Evolutionary conservation across 1,284 basidiomycete species (phyloP), one percentile per base, ranked within the genome.

Genomic region (Neonothopanus nambi): DNA sequence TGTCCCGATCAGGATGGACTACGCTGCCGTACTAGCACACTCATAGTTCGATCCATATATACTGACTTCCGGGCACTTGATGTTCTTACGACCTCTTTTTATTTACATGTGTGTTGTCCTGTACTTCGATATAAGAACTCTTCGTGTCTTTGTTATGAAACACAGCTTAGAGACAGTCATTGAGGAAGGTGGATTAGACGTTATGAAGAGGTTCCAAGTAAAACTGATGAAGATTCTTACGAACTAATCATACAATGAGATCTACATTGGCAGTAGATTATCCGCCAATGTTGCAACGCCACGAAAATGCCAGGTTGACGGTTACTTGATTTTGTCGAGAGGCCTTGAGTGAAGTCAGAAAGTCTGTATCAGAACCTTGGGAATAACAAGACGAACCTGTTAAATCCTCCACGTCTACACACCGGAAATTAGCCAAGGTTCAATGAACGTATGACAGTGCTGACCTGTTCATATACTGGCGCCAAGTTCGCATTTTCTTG

Each of bases 391-490:
- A 67, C 74, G 51, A 52, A 86, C 85, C 91, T 87, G 77, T 96
- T 97, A 80, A 97, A 96, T 51, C 94, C 94, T 61, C 94, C 94
- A 60, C 90, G 84, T 58, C 93, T 88, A 51, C 51, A 60, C 23
- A 48, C 5, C 46, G 52, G 35, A 58, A 40, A 20, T 54, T 48
- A 56, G 37, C 11, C 57, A 46, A 37, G 48, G 60, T 12, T 56
- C 26, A 40, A n/a, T 38, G 3, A 41, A 23, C 18, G 36, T 23
- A 11, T 45, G 41, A 55, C 38, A 21, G 5, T 26, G 62, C 77
- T 43, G 59, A 89, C 88, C 89, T 79, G 66, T 95, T 95, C 93
- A 95, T 95, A 68, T 95, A 95, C 71, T 98, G 95, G 59, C 95
- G 78, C 95, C 95, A 98, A 24, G 93, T 96, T 51, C 95, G 79